Evolutionary conservation across 2,329 filamentous ascomycete genomes (phyloP).

Genomic region (Neocucurbitaria cava): DNA sequence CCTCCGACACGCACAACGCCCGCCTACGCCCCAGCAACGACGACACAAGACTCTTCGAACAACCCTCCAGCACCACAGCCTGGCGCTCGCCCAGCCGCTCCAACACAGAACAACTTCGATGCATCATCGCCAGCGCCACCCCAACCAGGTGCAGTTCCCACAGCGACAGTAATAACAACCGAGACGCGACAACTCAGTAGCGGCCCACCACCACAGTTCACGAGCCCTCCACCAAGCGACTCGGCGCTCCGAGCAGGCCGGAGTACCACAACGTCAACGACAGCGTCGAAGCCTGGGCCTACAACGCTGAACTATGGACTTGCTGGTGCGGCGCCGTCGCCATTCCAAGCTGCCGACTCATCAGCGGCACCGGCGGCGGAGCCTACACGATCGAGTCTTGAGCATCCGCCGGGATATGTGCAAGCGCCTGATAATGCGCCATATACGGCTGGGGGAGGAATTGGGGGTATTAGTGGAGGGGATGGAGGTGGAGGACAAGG

Average conservation of each 20-base stretch:
- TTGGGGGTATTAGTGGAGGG: conserved; percentile 43
- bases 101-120: conserved; percentile 17
- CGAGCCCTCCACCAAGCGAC: conserved; percentile 47
- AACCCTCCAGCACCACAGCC: conserved; percentile 47
- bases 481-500: conserved; percentile 27
- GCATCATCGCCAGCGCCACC: conserved; percentile 38
- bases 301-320: conserved; percentile 50
- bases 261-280: conserved; percentile 42
- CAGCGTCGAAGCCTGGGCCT: conserved; percentile 38
- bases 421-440: conserved; percentile 52
- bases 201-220: conserved; percentile 49
- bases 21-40: conserved; percentile 35
- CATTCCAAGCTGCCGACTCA: conserved; percentile 32
- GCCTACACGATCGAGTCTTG: conserved; percentile 31
- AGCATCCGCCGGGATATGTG: conserved; percentile 57
- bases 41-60: conserved; percentile 30
- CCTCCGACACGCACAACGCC: conserved; percentile 46
- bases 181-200: conserved; percentile 33
- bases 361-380: conserved; percentile 26
- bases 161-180: conserved; percentile 33
- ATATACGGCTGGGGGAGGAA: conserved; percentile 51
- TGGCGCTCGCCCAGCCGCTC: conserved; percentile 46
- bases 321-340: conserved; percentile 36
- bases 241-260: conserved; percentile 50
- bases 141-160: conserved; percentile 49